Base-by-base conservation (phyloP, 345 rosid genomes). In the Gossypium longicalyx region DNA sequence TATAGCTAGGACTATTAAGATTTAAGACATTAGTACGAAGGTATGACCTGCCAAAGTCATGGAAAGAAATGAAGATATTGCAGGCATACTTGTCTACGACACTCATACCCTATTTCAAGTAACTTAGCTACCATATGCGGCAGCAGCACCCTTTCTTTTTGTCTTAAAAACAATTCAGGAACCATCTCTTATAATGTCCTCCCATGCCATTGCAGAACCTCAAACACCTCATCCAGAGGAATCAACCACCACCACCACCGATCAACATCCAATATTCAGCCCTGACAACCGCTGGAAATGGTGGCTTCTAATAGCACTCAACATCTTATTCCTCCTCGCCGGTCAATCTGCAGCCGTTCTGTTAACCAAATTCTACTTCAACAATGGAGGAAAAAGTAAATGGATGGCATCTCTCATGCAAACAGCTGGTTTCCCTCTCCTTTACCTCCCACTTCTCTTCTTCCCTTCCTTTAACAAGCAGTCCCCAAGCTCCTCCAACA, bases 381-480 rank as follows among this genome's bases (percentile, higher is more conserved):
- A 78, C 0, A 6, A 71, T 4, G 84, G 86, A 9, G 86, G 86
- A 12, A 75, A 69, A 1, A 80, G 85, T 67, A 78, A 74, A 20
- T 82, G 84, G 88, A 76, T 82, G 85, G 78, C 77, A 2, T 51
- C 79, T 8, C 71, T 85, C 11, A 84, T 82, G 13, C 87, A 87
- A 66, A 48, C 77, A 3, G 78, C 69, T 4, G 90, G 78, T 12
- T 83, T 82, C 66, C 88, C 85, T 0, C 7, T 80, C 61, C 76
- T 82, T 54, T 69, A 52, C 65, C n/a, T 77, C 54, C 56, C 80
- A 8, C 61, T 72, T 41, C 7, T 49, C 19, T 53, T 80, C 17
- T 56, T 41, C 12, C 76, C 63, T 4, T 27, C 65, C 51, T 25
- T n/a, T 1, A 52, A 38, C 27, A 48, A 71, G n/a, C 2, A 12